Conservation (phyloP, 2,329 filamentous ascomycete species). For the Lachnellula hyalina region DNA sequence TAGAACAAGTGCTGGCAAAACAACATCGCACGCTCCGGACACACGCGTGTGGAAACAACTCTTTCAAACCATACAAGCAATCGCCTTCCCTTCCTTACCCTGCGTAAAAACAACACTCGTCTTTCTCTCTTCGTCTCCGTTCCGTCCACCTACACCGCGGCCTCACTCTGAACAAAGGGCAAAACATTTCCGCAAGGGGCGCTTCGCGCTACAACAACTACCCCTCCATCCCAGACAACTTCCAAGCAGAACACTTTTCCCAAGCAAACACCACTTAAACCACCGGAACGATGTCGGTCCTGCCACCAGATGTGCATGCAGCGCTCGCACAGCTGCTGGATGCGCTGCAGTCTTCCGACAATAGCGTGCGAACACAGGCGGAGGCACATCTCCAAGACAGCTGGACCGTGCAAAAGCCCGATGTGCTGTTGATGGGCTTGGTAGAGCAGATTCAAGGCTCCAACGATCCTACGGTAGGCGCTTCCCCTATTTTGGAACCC, state of each 20-base stretch:
- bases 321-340: slow-evolving; percentile 82
- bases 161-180: neutral
- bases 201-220: neutral
- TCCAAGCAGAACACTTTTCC: neutral
- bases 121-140: neutral
- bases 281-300: slow-evolving; percentile 67
- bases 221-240: neutral
- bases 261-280: neutral
- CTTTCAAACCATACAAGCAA: neutral
- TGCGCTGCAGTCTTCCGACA: slow-evolving; percentile 86
- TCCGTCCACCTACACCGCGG: neutral
- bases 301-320: slow-evolving; percentile 76
- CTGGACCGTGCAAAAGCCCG: slow-evolving; percentile 78
- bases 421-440: slow-evolving; percentile 87
- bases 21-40: too few species aligned
- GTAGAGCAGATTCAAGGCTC: slow-evolving; percentile 83
- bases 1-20: too few species aligned
- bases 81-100: neutral
- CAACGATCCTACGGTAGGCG: slow-evolving; percentile 37
- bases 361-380: slow-evolving; percentile 74
- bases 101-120: neutral
- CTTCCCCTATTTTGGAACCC: neutral
- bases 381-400: slow-evolving; percentile 87
- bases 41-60: too few species aligned
- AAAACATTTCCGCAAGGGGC: neutral